Base-by-base conservation (phyloP, 129 eudicot genomes). In the Pulicaria dysenterica region DNA sequence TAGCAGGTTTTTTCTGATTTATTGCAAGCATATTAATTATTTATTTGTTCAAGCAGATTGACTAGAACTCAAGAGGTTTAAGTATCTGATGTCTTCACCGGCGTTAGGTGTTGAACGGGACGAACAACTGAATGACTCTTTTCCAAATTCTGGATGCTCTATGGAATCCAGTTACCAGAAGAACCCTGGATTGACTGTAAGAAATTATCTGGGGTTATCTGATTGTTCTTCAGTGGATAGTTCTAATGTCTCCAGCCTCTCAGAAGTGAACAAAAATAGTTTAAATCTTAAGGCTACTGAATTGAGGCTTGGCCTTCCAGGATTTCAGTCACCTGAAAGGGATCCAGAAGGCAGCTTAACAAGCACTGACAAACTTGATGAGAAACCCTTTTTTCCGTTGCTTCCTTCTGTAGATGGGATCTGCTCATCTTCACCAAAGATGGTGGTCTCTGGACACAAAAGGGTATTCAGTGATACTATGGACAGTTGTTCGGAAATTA, bases 281-380 rank as follows among this genome's bases (percentile, higher is more conserved):
- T n/a, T 89, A 64, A 78, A 86, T 54, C 73, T 89, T 67, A 84
- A 80, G 69, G 96, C 89, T 60, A 89, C 96, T 4, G 96, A 89
- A 71, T 41, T 89, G 17, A 86, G 92, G 83, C 96, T 89, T 17
- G 96, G 96, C 16, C 92, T 89, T 79, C 96, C 96, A 2, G 96
- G 96, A 72, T 89, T 89, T 63, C 92, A 77, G 49, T 89, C 91
- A 10, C 96, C 92, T 6, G 87, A 77, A 8, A 47, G 89, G 31
- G 81, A 78, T 62, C 81, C 83, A 0, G 86, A 76, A 13, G 69
- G 62, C 40, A 62, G 69, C 72, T 79, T 77, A 47, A 47, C 67
- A 5, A 79, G 78, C 79, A 53, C 84, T 3, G 84, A 46, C 7
- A 83, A 85, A 49, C 85, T 83, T 7, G 89, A 82, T 42, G 96